Evolutionary conservation across 371 early-diverging fungal genomes (phyloP).

Genomic region (Mortierella sp.): DNA sequence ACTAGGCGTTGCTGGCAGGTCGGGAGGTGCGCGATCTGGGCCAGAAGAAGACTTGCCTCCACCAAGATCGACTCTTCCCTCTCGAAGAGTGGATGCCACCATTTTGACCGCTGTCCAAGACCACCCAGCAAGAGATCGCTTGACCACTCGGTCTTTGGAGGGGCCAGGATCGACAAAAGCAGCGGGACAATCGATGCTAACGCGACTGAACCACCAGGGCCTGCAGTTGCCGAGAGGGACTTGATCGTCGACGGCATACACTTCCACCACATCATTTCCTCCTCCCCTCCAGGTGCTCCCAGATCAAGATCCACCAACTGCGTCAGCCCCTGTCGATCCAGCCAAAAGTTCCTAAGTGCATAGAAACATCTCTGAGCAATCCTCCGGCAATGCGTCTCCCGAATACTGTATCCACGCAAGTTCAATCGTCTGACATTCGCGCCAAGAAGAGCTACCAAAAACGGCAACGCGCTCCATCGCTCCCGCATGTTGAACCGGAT

Average conservation of each 20-base stretch:
- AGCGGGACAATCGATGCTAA: constrained; percentile 32
- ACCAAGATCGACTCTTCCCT: constrained; percentile 16
- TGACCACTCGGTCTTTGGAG: constrained; percentile 31
- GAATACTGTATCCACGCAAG: not conserved
- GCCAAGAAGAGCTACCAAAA: constrained; percentile 30
- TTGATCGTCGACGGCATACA: constrained; percentile 15
- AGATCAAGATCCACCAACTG: constrained; percentile 31
- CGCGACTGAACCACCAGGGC: not conserved
- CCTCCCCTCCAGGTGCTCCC: not conserved
- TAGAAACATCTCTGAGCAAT: constrained; percentile 21
- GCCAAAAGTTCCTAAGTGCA: constrained; percentile 37
- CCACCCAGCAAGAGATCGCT: constrained; percentile 26
- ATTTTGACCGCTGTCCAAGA: not conserved
- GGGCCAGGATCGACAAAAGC: constrained; percentile 24
- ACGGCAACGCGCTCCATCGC: constrained; percentile 31
- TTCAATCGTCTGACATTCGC: constrained; percentile 21
- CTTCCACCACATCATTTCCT: constrained; percentile 6
- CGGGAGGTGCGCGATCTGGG: constrained; percentile 20
- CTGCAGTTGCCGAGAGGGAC: not conserved
- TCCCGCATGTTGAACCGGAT: constrained; percentile 56
- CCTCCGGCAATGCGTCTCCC: constrained; percentile 17
- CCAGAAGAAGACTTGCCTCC: constrained; percentile 29
- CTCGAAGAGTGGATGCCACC: constrained; percentile 35
- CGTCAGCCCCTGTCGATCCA: constrained; percentile 21
- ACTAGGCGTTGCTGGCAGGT: constrained; percentile 40